Evolutionary conservation across 768 basidiomycete genomes (phyloP).

Genomic region (Lactarius indigo): DNA sequence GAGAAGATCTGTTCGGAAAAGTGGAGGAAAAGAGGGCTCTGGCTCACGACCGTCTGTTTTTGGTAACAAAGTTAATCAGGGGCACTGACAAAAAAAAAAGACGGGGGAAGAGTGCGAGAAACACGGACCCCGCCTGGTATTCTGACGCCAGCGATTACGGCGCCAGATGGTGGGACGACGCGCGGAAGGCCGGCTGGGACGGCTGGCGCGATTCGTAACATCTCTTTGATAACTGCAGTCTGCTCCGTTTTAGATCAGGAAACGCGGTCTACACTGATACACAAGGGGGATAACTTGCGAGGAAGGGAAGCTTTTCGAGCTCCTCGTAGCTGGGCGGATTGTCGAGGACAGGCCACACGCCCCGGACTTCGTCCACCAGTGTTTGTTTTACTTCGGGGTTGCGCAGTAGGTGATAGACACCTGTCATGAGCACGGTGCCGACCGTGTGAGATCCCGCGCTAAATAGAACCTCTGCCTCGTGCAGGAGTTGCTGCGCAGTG

Average conservation of each 20-base stretch:
- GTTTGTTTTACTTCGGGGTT: conserved; percentile 1
- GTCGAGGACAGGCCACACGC: conserved; percentile 13
- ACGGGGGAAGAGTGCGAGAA: not conserved
- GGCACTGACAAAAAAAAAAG: not conserved
- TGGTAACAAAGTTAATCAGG: not conserved
- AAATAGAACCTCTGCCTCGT: conserved; percentile 17
- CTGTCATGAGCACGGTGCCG: conserved; percentile 15
- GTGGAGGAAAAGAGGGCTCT: conserved; percentile 19
- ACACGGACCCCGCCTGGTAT: conserved; percentile 21
- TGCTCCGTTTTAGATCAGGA: not conserved
- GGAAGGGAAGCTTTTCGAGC: conserved; percentile 16
- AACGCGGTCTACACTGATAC: not conserved
- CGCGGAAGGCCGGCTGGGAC: conserved; percentile 16
- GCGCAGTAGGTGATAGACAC: conserved; percentile 9
- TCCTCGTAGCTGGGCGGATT: conserved; percentile 14
- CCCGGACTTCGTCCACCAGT: conserved; percentile 7
- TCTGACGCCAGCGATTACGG: conserved; percentile 6
- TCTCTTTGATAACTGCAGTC: conserved; percentile 20
- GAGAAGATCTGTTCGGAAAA: conserved; percentile 20
- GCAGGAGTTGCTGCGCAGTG: not conserved
- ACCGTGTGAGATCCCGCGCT: conserved; percentile 19
- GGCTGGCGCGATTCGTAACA: conserved; percentile 2
- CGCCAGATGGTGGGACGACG: conserved; percentile 13
- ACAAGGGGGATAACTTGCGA: conserved; percentile 11
- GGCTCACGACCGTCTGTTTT: conserved; percentile 15